These are phyloP conservation scores for Zopfia rhizophila DNA, from an alignment of 2,329 filamentous ascomycete genomes.

Conservation along the genomic window DNA sequence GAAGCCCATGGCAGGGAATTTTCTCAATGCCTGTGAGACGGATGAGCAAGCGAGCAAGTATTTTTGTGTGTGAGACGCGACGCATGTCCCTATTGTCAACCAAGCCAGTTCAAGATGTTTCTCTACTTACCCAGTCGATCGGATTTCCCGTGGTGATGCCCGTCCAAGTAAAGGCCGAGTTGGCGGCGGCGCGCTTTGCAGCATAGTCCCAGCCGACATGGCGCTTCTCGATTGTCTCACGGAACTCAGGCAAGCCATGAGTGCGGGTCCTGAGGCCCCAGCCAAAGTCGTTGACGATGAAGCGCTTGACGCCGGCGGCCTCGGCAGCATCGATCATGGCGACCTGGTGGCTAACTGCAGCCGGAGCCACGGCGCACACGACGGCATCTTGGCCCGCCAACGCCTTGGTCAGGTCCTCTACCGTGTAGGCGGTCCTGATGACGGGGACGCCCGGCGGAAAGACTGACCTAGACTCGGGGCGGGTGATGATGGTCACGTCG, in stretches of 20 bases:
- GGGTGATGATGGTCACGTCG: slow-evolving; percentile 9
- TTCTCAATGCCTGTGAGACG: slow-evolving; percentile 9
- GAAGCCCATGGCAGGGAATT: slow-evolving; percentile 10
- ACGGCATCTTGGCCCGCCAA: slow-evolving; percentile 27
- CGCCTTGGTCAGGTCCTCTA: slow-evolving; percentile 11
- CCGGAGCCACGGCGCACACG: slow-evolving; percentile 20
- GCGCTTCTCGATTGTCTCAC: not conserved
- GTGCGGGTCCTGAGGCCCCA: slow-evolving; percentile 29
- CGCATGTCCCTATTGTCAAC: not conserved
- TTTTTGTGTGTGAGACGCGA: not conserved
- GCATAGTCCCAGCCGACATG: slow-evolving; percentile 15
- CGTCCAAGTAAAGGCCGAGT: slow-evolving; percentile 23
- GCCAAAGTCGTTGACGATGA: slow-evolving; percentile 51
- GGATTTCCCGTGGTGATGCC: slow-evolving; percentile 24
- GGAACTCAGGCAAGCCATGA: too few relatives aligned
- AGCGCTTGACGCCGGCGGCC: slow-evolving; percentile 45
- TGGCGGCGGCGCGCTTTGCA: slow-evolving; percentile 23
- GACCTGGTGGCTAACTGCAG: slow-evolving; percentile 19
- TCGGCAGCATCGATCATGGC: slow-evolving; percentile 48
- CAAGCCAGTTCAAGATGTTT: not conserved
- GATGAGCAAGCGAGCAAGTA: not conserved
- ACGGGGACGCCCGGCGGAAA: slow-evolving; percentile 7
- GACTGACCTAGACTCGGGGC: not conserved
- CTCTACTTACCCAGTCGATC: slow-evolving; percentile 26
- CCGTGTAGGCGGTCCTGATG: slow-evolving; percentile 8